These are phyloP conservation scores for Pythium vanterpoolii DNA, from an alignment of 352 stramenopile genomes.

Conservation along the genomic window DNA sequence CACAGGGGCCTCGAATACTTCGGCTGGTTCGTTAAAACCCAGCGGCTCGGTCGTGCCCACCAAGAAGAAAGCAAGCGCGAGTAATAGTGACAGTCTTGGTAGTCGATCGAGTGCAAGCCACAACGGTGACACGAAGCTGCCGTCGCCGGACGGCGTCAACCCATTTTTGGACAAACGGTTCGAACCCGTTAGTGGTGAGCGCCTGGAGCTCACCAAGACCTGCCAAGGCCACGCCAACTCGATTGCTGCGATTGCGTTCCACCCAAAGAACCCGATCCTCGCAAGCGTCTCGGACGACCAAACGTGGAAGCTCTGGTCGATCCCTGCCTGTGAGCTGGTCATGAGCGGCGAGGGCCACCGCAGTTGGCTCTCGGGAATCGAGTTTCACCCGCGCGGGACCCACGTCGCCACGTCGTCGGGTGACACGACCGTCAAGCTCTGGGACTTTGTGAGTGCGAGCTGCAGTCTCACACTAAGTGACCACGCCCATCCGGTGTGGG, in stretches of 20 bases:
- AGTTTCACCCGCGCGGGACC: constrained; percentile 90
- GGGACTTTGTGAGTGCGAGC: constrained; percentile 89
- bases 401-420: constrained; percentile 91
- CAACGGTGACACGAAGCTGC: constrained; percentile 54
- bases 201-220: constrained; percentile 83
- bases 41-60: neutral
- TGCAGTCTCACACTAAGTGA: constrained; percentile 90
- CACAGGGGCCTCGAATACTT: neutral
- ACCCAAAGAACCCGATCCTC: constrained; percentile 91
- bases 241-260: constrained; percentile 88
- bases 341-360: constrained; percentile 94
- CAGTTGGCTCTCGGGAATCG: constrained; percentile 88
- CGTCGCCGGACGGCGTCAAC: constrained; percentile 57
- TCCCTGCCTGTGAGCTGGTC: constrained; percentile 91
- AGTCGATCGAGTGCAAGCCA: constrained; percentile 5
- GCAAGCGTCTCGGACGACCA: constrained; percentile 93
- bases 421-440: constrained; percentile 94
- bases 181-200: constrained; percentile 57
- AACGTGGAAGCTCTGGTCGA: constrained; percentile 94
- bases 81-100: constrained; percentile 18
- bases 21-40: constrained; percentile 2
- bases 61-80: constrained; percentile 40
- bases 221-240: constrained; percentile 90
- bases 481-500: constrained; percentile 93
- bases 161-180: constrained; percentile 73